phyloP scores from a whole-genome alignment of 1,139 yeast species.

The Schizosaccharomyces versatilis region DNA sequence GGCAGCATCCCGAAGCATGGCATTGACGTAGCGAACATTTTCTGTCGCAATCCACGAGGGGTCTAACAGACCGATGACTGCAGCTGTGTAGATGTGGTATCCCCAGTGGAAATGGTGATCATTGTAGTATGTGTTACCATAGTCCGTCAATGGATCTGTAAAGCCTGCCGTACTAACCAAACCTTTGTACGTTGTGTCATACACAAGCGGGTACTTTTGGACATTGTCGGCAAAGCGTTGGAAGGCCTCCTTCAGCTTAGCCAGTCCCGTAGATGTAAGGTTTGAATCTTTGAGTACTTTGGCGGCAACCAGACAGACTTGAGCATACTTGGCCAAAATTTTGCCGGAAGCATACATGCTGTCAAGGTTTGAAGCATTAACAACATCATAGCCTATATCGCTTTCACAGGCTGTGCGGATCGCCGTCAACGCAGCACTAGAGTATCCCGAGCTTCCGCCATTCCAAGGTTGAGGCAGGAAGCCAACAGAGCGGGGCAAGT shows the following conservation, averaged over 20 bases:
- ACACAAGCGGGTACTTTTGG: constrained; percentile 38
- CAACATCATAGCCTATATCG: constrained; percentile 38
- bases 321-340: constrained; percentile 49
- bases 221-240: constrained; percentile 27
- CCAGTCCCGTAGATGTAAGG: background rate
- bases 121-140: constrained; percentile 47
- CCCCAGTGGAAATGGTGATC: constrained; percentile 62
- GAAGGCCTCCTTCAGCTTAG: constrained; percentile 27
- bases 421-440: background rate
- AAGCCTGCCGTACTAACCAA: constrained; percentile 34
- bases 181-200: constrained; percentile 47
- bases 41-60: constrained; percentile 38
- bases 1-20: constrained; percentile 51
- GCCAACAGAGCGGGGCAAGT: constrained; percentile 29
- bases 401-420: constrained; percentile 16
- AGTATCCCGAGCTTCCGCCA: background rate
- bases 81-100: constrained; percentile 56
- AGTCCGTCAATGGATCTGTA: constrained; percentile 30
- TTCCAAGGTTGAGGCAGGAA: constrained; percentile 20
- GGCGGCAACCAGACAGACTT: constrained; percentile 38
- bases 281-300: constrained; percentile 30
- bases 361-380: constrained; percentile 26
- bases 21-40: constrained; percentile 41
- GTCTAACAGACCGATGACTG: constrained; percentile 47
- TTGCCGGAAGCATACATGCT: constrained; percentile 48